A percentile compares a stretch with the other conserved stretches of the same genome.
These are phyloP conservation scores for Leptographium flavum DNA, from an alignment of 2,329 filamentous ascomycete genomes.

Conservation along the genomic window DNA sequence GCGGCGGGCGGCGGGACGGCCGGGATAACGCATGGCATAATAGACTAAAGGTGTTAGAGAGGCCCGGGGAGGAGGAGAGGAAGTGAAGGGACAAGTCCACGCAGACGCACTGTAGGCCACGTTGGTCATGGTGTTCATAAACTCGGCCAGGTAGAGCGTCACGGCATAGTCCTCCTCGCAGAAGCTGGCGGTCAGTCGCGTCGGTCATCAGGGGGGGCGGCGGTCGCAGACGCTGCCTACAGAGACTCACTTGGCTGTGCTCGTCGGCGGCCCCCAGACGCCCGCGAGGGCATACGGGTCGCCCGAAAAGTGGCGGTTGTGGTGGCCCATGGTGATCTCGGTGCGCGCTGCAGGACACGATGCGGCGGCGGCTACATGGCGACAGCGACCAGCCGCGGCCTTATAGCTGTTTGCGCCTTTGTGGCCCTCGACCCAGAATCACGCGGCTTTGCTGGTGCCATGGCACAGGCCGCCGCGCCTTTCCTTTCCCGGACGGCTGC, in stretches of 20 bases:
- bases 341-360: too few species aligned
- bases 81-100: too few species aligned
- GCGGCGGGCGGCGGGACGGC: constrained; percentile 13
- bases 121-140: constrained; percentile 38
- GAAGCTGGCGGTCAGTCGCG: constrained; percentile 13
- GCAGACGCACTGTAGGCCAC: constrained; percentile 28
- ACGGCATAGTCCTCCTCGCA: constrained; percentile 37
- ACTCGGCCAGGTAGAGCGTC: constrained; percentile 35
- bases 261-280: constrained; percentile 17
- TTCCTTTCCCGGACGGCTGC: background rate
- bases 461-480: background rate
- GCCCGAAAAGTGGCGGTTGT: constrained; percentile 15
- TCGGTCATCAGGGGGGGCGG: background rate
- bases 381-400: too few species aligned
- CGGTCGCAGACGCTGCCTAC: too few species aligned
- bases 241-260: constrained; percentile 17
- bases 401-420: too few species aligned
- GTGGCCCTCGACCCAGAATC: background rate
- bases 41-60: constrained; percentile 21
- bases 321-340: constrained; percentile 16
- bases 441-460: background rate
- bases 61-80: background rate
- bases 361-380: too few species aligned
- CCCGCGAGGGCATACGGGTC: constrained; percentile 14
- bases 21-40: constrained; percentile 24